These are phyloP conservation scores for Blastocystis hominis DNA, from an alignment of 352 stramenopile genomes.

Conservation along the genomic window DNA sequence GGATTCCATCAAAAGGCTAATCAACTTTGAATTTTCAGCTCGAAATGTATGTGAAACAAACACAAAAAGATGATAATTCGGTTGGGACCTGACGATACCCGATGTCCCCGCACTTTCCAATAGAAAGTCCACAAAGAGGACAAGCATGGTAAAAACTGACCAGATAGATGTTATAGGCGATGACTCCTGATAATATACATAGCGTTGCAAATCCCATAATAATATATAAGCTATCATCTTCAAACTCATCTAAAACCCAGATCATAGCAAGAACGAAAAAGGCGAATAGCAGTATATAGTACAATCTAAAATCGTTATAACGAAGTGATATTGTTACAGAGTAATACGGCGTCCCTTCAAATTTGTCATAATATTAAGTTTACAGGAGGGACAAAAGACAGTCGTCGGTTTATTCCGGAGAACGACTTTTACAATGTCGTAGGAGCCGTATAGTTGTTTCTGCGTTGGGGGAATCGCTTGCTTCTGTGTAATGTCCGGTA, in stretches of 20 bases:
- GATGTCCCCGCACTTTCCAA: constrained; percentile 4
- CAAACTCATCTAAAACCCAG: neutral
- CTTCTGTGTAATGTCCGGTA: neutral
- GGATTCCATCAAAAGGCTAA: neutral
- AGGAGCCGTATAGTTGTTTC: neutral
- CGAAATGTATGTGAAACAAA: neutral
- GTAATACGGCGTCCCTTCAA: neutral
- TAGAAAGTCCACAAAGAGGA: neutral
- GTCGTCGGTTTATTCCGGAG: neutral
- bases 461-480: neutral
- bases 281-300: neutral
- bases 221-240: neutral
- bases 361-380: constrained; percentile 16
- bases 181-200: neutral
- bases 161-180: neutral
- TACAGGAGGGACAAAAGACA: neutral
- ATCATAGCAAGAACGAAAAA: neutral
- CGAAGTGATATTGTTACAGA: neutral
- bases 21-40: neutral
- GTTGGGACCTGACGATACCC: neutral
- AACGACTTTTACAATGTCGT: constrained; percentile 3
- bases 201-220: constrained; percentile 4
- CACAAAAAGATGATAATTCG: neutral
- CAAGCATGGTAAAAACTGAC: constrained; percentile 5
- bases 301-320: neutral